Evolutionary conservation across 2,329 filamentous ascomycete species (phyloP), one percentile per base, ranked within the genome.

Genomic region (Lecanicillium sp.): DNA sequence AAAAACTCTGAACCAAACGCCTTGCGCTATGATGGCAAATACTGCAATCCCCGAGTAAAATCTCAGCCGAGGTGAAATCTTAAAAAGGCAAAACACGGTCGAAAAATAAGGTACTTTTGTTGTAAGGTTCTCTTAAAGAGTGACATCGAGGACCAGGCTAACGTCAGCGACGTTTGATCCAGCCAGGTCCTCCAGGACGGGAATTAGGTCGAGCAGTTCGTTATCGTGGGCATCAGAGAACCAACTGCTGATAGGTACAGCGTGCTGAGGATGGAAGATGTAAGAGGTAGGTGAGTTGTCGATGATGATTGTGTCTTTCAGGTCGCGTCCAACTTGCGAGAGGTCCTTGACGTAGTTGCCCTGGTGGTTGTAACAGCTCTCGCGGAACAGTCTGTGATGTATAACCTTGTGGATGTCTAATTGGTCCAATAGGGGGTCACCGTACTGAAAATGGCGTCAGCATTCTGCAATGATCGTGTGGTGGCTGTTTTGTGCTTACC

Each of bases 151-250:
- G 54, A 98, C 92, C 56, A 98, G 73, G 71, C 90, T 97, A 61
- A 98, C 92, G 65, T 98, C 92, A 65, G 84, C 79, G 45, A 98
- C 92, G 59, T 90, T 85, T 44, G 81, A 65, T 50, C 85, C 83
- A 46, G 92, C 90, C 57, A 98, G 74, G 64, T 98, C 92, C 72
- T 98, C 92, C 49, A 98, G 87, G 53, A 98, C 92, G 38, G 92
- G 92, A 61, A 98, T 97, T 53, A 98, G 72, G 61, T 98, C 92
- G 55, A 98, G 74, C 46, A 98, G 75, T 72, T 98, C 92, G 65
- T 98, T 98, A 69, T 98, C 92, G 65, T 98, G 92, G 45, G 92
- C 92, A 66, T 98, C 92, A 49, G 89, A 96, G 69, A 98, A 98
- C 92, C 92, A 98, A 72, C 90, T 97, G 76, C 89, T 96, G 68